Evolutionary conservation across 306 rosid genomes (phyloP).

Genomic region (Begonia loranthoides): DNA sequence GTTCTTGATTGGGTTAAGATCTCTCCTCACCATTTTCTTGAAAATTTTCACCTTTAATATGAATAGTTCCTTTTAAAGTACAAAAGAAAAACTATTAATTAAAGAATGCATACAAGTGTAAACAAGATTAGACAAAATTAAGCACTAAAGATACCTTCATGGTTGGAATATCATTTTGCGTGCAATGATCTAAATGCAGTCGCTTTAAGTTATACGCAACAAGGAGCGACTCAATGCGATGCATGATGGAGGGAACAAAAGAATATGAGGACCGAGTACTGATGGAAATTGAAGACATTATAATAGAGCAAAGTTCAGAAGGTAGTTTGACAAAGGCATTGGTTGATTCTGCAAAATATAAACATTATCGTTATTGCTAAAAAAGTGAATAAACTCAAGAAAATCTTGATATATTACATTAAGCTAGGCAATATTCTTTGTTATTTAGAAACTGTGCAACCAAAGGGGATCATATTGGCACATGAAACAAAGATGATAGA

Average conservation of each 20-base stretch:
- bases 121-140: not conserved
- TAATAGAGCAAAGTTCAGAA: conserved; percentile 55
- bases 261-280: conserved; percentile 43
- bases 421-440: no score
- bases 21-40: no score
- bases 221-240: conserved; percentile 55
- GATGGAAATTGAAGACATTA: conserved; percentile 60
- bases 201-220: conserved; percentile 45
- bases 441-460: no score
- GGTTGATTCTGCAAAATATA: conserved; percentile 34
- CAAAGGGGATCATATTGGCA: no score
- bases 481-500: no score
- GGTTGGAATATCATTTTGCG: conserved; percentile 37
- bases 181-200: conserved; percentile 44
- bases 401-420: not conserved
- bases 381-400: not conserved
- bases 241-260: conserved; percentile 69
- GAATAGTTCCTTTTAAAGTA: no score
- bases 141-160: conserved; percentile 28
- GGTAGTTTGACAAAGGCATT: conserved; percentile 52
- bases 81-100: no score
- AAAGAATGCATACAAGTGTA: not conserved
- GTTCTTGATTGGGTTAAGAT: no score
- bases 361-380: not conserved
- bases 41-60: no score